Evolutionary conservation across 2,329 filamentous ascomycete genomes (phyloP).

Genomic region (Endoconidiophora laricicola): DNA sequence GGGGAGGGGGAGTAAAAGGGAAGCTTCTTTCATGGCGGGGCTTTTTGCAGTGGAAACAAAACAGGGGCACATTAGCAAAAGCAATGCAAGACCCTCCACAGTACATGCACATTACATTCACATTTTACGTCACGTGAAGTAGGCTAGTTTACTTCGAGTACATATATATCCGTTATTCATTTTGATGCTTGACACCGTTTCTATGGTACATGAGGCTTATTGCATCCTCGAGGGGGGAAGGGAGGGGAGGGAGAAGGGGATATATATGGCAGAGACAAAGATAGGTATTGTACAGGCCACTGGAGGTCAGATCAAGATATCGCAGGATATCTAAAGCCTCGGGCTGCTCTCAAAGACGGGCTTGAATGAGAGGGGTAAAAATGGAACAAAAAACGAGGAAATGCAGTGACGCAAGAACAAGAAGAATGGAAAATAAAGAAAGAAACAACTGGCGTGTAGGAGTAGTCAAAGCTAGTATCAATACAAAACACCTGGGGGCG

Average conservation of each 20-base stretch:
- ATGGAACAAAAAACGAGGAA: not conserved
- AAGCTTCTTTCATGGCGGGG: not conserved
- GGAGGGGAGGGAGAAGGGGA: not conserved
- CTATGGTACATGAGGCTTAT: conserved; percentile 12
- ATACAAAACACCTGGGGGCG: too few relatives aligned
- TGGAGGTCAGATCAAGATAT: not conserved
- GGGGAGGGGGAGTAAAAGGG: not conserved
- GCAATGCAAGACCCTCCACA: not conserved
- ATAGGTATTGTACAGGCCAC: not conserved
- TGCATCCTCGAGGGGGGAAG: not conserved
- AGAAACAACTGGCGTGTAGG: not conserved
- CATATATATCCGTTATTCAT: conserved; percentile 7
- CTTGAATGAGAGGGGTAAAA: not conserved
- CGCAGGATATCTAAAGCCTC: not conserved
- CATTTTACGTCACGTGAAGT: not conserved
- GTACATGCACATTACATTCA: not conserved
- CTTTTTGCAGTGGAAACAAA: not conserved
- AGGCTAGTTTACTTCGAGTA: not conserved
- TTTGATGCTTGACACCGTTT: conserved; percentile 12
- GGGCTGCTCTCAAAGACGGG: conserved; percentile 2
- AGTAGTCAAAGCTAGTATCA: not conserved
- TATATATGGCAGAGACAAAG: not conserved
- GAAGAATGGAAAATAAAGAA: conserved; percentile 3
- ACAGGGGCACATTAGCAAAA: not conserved
- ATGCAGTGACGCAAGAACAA: conserved; percentile 3